Base-by-base conservation (phyloP, 2,329 filamentous ascomycete species). In the Paecilomyces sp. region DNA sequence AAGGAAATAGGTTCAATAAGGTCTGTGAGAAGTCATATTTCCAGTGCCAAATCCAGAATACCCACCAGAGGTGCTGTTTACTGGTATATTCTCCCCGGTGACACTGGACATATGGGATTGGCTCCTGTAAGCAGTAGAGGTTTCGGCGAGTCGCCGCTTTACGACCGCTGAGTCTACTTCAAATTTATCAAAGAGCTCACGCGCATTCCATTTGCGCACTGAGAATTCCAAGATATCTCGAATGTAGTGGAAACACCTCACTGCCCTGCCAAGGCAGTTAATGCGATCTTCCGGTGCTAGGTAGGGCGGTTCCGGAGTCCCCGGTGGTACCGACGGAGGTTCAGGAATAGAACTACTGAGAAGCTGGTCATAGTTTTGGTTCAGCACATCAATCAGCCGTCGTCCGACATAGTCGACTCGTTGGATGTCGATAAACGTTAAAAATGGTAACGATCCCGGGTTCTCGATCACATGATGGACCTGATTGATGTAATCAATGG, bases 371-470 rank as follows among this genome's bases (percentile, higher is more conserved):
- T 79, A 77, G 65, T 82, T 80, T n/a, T 80, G 77, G 58, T 78
- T 79, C 24, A 88, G 69, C 1, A 85, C 76, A 60, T 84, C 79
- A 30, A 86, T 75, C 57, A 88, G 83, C 58, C 83, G 81, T 53
- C 78, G 77, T 15, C 82, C 83, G 1, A 85, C 83, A 74, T 85
- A 96, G 68, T 90, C 94, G 1, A 91, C 87, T 57, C 92, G 86
- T 68, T 96, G 83, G 1, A 92, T 90, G 70, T 97, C 93, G 68
- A 95, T 88, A 67, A 92, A 96, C 0, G 90, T 93, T 67, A 94
- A 85, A 57, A 93, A 88, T 3, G 88, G 84, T 15, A 83, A 81
- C 61, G 86, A 83, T 33, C 79, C 75, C 3, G 83, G 73, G 64
- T 84, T 81, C 60, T 83, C 82, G 25, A 89, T 82, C 54, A 91